Evolutionary conservation across 805 yeast species (phyloP).

Genomic region (Phaffomyces opuntiae): DNA sequence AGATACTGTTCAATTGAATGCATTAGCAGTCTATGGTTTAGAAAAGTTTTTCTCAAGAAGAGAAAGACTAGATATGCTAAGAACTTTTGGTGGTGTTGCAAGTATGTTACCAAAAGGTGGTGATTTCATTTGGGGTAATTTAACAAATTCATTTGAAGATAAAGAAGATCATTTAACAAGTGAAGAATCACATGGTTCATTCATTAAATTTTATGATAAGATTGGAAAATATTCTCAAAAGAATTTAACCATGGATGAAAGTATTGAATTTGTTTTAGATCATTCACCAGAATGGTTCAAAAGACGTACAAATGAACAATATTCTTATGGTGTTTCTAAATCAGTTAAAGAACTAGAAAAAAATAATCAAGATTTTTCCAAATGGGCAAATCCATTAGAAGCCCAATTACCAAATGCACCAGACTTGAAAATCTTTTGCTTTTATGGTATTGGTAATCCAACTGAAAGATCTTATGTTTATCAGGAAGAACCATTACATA

Average conservation of each 20-base stretch:
- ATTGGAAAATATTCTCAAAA: conserved; percentile 35
- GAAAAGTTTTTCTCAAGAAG: conserved; percentile 88
- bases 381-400: conserved; percentile 95
- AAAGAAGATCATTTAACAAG: neutral
- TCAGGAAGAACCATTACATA: conserved; percentile 55
- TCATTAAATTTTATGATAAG: conserved; percentile 54
- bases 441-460: conserved; percentile 95
- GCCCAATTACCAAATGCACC: conserved; percentile 92
- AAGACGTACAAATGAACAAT: conserved; percentile 57
- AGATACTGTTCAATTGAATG: conserved; percentile 91
- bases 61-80: conserved; percentile 80
- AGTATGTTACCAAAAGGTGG: conserved; percentile 98
- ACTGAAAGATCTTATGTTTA: conserved; percentile 92
- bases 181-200: conserved; percentile 53
- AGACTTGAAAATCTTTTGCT: conserved; percentile 77
- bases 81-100: conserved; percentile 90
- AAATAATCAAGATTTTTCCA: conserved; percentile 66
- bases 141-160: conserved; percentile 67
- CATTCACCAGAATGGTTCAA: conserved; percentile 74
- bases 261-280: conserved; percentile 57
- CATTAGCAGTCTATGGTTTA: conserved; percentile 87
- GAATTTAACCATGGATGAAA: conserved; percentile 59
- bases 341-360: conserved; percentile 48
- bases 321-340: conserved; percentile 71
- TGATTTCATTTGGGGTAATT: conserved; percentile 78